Percentiles rank a stretch among this genome's conserved stretches.
phyloP scores from a whole-genome alignment of 495 filamentous ascomycete genomes.

The Xylaria bambusicola region DNA sequence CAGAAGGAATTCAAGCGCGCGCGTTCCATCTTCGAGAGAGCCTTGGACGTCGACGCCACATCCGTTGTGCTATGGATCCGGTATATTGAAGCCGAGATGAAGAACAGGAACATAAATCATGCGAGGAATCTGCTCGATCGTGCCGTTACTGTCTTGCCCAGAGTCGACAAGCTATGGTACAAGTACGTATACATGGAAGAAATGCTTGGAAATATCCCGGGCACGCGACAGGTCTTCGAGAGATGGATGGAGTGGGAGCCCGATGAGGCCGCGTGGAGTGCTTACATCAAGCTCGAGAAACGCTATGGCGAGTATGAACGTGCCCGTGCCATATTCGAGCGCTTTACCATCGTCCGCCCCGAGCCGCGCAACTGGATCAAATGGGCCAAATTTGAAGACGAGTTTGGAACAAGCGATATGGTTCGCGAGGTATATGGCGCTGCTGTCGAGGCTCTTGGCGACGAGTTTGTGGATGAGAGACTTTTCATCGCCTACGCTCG shows the following conservation, averaged over 20 bases:
- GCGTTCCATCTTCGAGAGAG: slow-evolving; percentile 93
- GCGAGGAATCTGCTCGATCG: slow-evolving; percentile 92
- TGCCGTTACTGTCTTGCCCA: slow-evolving; percentile 87
- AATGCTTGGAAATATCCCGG: slow-evolving; percentile 87
- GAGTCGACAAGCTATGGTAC: slow-evolving; percentile 96
- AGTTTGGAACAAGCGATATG: slow-evolving; percentile 84
- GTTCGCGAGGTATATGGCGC: slow-evolving; percentile 90
- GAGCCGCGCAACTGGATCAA: slow-evolving; percentile 98
- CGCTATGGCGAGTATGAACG: slow-evolving; percentile 86
- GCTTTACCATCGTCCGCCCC: slow-evolving; percentile 91
- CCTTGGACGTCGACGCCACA: slow-evolving; percentile 87
- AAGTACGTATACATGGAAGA: slow-evolving; percentile 99
- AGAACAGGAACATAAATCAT: slow-evolving; percentile 95
- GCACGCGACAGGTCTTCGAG: slow-evolving; percentile 93
- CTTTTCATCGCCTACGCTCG: slow-evolving; percentile 91
- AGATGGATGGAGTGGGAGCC: slow-evolving; percentile 99
- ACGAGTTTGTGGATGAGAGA: slow-evolving; percentile 95
- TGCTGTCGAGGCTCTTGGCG: slow-evolving; percentile 87
- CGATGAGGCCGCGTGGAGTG: slow-evolving; percentile 90
- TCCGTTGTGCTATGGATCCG: slow-evolving; percentile 82
- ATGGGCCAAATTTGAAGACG: slow-evolving; percentile 97
- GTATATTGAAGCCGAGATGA: slow-evolving; percentile 97
- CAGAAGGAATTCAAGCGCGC: slow-evolving; percentile 98
- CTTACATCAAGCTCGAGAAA: slow-evolving; percentile 97
- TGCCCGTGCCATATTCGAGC: slow-evolving; percentile 81